Percentiles rank a stretch among this genome's conserved stretches.
These are phyloP conservation scores for Rutstroemia sydowiana DNA, from an alignment of 2,329 filamentous ascomycete genomes.

Conservation along the genomic window DNA sequence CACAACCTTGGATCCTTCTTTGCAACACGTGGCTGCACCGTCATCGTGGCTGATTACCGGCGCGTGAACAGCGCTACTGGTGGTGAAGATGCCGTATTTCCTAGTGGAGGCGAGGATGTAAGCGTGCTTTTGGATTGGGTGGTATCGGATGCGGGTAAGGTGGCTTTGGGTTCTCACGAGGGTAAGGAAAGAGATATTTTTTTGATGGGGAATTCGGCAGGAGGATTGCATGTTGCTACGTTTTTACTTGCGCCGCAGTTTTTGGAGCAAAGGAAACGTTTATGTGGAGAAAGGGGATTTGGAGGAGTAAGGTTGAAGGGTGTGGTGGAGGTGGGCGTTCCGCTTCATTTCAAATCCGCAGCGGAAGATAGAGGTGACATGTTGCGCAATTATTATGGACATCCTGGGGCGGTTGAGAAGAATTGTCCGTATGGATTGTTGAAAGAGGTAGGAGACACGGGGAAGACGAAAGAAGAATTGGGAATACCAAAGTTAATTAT, in stretches of 20 bases:
- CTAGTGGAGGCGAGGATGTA: slow-evolving; percentile 24
- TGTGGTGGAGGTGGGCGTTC: slow-evolving; percentile 18
- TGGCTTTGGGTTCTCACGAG: too few species aligned
- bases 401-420: slow-evolving; percentile 5
- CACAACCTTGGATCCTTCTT: slow-evolving; percentile 28
- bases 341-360: slow-evolving; percentile 19
- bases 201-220: slow-evolving; percentile 28
- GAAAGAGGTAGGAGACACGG: slow-evolving; percentile 13
- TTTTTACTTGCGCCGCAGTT: slow-evolving; percentile 23
- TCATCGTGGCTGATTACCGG: slow-evolving; percentile 26
- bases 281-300: slow-evolving; percentile 1
- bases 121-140: slow-evolving; percentile 13
- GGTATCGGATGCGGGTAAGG: background rate
- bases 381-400: slow-evolving; percentile 21
- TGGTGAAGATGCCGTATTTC: slow-evolving; percentile 23
- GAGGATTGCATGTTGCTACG: slow-evolving; percentile 26
- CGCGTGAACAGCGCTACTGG: slow-evolving; percentile 19
- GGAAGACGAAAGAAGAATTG: slow-evolving; percentile 16
- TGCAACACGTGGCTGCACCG: slow-evolving; percentile 20
- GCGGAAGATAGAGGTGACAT: slow-evolving; percentile 9
- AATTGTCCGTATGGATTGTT: slow-evolving; percentile 21
- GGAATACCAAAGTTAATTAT: slow-evolving; percentile 21
- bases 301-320: slow-evolving; percentile 19
- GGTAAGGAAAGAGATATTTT: background rate
- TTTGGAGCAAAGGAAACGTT: slow-evolving; percentile 15